Evolutionary conservation across 345 rosid species (phyloP).

Genomic region (Mercurialis annua): DNA sequence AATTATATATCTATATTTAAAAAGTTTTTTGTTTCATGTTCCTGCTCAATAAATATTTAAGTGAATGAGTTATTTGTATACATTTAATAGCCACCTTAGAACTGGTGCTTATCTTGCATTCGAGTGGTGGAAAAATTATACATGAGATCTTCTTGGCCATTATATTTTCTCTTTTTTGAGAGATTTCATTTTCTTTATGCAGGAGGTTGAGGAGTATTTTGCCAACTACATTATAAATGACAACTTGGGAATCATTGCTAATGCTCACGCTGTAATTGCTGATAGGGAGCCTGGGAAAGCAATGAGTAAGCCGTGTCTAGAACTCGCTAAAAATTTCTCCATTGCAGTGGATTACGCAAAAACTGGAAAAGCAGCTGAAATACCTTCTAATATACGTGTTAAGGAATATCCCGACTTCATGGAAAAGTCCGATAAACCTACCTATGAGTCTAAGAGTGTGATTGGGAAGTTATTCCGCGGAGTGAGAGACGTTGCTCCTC

Average conservation of each 20-base stretch:
- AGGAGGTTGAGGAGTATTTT: no score
- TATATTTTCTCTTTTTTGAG: background rate
- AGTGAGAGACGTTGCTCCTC: conserved; percentile 39
- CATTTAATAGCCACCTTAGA: background rate
- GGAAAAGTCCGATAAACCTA: conserved; percentile 53
- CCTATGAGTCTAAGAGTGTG: conserved; percentile 43
- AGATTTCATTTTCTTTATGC: conserved; percentile 13
- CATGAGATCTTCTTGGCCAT: no score
- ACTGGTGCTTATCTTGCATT: background rate
- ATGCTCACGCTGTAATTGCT: conserved; percentile 54
- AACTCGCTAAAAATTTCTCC: conserved; percentile 44
- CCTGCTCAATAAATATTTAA: background rate
- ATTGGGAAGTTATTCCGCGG: conserved; percentile 56
- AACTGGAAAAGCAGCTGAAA: conserved; percentile 54
- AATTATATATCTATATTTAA: no score
- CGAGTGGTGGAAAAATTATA: background rate
- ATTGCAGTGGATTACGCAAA: conserved; percentile 59
- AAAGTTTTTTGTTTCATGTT: no score
- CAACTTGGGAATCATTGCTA: conserved; percentile 51
- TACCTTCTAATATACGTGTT: conserved; percentile 35
- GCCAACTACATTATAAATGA: no score
- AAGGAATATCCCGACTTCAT: conserved; percentile 57
- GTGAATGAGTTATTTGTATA: background rate
- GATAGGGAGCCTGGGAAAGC: conserved; percentile 39
- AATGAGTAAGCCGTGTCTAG: conserved; percentile 36